Percentiles rank a stretch among this genome's conserved stretches.
These are phyloP conservation scores for Castanopsis chinensis DNA, from an alignment of 306 rosid species.

Conservation along the genomic window DNA sequence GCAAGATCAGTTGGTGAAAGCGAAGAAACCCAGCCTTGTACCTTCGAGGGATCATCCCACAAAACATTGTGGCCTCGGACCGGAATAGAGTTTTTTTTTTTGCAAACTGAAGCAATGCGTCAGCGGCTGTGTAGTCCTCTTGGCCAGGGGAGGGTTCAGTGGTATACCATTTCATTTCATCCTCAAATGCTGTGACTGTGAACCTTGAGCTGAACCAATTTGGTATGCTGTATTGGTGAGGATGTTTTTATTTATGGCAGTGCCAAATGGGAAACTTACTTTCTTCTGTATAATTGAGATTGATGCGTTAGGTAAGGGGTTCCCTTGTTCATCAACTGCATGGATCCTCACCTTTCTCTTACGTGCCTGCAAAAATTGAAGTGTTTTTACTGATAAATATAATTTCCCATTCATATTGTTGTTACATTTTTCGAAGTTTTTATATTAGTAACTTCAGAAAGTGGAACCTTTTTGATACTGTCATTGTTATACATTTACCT, in stretches of 20 bases:
- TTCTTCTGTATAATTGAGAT: slow-evolving; percentile 25
- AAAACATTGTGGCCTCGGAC: slow-evolving; percentile 76
- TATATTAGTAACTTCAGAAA: no score
- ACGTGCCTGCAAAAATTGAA: slow-evolving; percentile 31
- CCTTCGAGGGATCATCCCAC: slow-evolving; percentile 57
- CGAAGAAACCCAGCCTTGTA: slow-evolving; percentile 51
- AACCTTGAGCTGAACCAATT: slow-evolving; percentile 65
- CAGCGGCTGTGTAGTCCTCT: slow-evolving; percentile 41
- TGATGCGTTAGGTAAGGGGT: slow-evolving; percentile 46
- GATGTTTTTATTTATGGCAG: slow-evolving; percentile 51
- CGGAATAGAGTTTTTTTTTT: slow-evolving; percentile 30
- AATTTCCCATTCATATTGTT: no score
- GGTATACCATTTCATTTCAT: slow-evolving; percentile 87
- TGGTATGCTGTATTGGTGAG: slow-evolving; percentile 49
- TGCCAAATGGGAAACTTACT: slow-evolving; percentile 51
- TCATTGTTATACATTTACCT: slow-evolving; percentile 23
- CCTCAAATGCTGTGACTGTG: slow-evolving; percentile 51
- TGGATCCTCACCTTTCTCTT: slow-evolving; percentile 44
- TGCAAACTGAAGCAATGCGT: slow-evolving; percentile 55
- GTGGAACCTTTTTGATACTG: neutral
- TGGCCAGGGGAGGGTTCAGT: slow-evolving; percentile 41
- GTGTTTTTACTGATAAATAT: no score
- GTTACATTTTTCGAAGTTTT: no score
- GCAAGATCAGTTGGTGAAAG: slow-evolving; percentile 33
- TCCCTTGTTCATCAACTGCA: slow-evolving; percentile 53